Base-by-base conservation (phyloP, 345 rosid species). In the Aquilaria yunnanensis region DNA sequence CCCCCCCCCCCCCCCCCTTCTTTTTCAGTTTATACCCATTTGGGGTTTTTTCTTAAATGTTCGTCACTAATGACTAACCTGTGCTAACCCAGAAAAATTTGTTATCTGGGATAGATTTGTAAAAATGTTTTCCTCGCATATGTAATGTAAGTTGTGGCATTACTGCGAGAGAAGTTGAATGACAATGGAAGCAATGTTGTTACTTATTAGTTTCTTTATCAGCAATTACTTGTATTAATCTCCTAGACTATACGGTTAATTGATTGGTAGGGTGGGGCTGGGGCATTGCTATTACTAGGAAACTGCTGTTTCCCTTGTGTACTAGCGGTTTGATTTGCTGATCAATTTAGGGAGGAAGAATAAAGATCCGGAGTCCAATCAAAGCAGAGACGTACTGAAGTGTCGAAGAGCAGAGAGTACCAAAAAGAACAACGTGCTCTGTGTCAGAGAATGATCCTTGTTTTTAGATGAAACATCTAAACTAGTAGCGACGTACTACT, bases 111-210 rank as follows among this genome's bases (percentile, higher is more conserved):
- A 72, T 71, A 63, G 75, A 76, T 68, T 54, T 78, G 87, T 83
- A 77, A 14, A 72, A 74, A 66, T 56, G 79, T 82, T 83, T 82
- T 83, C 90, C 95, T 87, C 85, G 59, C 78, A 65, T 80, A 69
- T 75, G 65, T 60, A 59, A 66, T 65, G 23, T 61, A 59, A 63
- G 47, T 58, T 29, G 64, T 14, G 3, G 16, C 68, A 61, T 47
- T 57, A 61, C 77, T 73, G 84, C 67, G 84, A 82, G 92, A 79
- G 95, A 82, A 76, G 75, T 79, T 70, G 16, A 62, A 47, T 62
- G 64, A 66, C 30, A 72, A 72, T 46, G 76, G 59, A 62, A 58
- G 50, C 56, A 60, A 52, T 2, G 33, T 57, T 57, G 11, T 30
- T 37, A 33, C 51, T 62, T 16, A 13, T 34, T 51, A 29, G 2